These are phyloP conservation scores for Vigna mungo DNA, from an alignment of 306 rosid genomes.

Conservation along the genomic window DNA sequence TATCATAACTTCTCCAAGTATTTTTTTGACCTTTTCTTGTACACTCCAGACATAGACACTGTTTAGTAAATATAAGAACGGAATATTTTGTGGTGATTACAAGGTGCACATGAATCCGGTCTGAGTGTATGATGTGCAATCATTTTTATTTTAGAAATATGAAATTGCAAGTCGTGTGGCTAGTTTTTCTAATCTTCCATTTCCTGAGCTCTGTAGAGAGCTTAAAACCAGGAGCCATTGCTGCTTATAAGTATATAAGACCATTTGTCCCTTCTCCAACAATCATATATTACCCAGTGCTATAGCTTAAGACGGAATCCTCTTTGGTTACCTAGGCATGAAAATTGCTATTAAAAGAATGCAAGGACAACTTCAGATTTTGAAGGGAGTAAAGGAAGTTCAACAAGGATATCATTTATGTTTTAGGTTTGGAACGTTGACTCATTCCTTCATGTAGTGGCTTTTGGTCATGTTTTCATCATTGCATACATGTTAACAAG, in stretches of 20 bases:
- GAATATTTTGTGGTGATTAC: no score
- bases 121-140: no score
- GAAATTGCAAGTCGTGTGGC: neutral
- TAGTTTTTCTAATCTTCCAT: neutral
- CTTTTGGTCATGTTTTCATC: neutral
- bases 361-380: neutral
- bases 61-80: no score
- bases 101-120: no score
- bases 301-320: neutral
- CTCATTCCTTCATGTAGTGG: neutral
- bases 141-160: slow-evolving; percentile 10
- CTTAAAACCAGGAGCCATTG: no score
- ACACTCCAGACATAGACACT: no score
- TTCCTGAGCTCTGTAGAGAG: neutral
- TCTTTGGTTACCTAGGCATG: neutral
- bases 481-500: slow-evolving; percentile 6
- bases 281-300: no score
- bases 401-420: neutral
- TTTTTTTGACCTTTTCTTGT: no score
- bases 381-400: neutral
- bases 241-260: no score
- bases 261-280: neutral
- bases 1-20: no score
- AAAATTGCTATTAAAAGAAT: slow-evolving; percentile 8
- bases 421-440: neutral